Base-by-base conservation (phyloP, 2,329 filamentous ascomycete species). In the Myriosclerotinia curreyana region DNA sequence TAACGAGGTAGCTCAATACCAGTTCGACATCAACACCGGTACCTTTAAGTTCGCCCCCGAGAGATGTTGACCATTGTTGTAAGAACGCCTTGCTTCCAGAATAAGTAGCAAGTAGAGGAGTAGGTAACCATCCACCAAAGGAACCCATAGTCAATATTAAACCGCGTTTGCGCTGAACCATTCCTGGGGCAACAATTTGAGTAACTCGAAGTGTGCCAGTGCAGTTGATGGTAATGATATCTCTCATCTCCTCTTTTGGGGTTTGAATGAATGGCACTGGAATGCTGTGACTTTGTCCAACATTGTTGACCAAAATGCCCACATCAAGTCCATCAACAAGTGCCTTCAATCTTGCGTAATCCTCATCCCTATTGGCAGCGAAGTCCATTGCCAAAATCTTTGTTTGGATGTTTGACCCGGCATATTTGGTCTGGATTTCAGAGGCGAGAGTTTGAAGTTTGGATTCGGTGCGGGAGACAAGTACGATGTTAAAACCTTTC, bases 71-170 rank as follows among this genome's bases (percentile, higher is more conserved):
- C 95, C 95, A 99, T 74, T 96, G 89, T 79, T 98, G 94, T 56
- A 99, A 83, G 83, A 99, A 99, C 1, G 95, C 94, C 80, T 99
- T 99, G 85, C 90, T 95, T 69, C 95, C 95, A 52, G 91, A 96
- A 82, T 99, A 99, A 3, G 95, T 98, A 15, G 95, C 95, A 52
- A 99, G 84, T 62, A 95, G 87, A 7, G 96, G 93, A 0, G 92
- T 96, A 9, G 95, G 95, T 66, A 95, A 86, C 78, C 96, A 89
- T 70, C 95, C 96, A 67, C 90, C 95, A 75, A 98, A 96, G 14
- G 93, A 97, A 54, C 94, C 95, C 93, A 99, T 97, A 65, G 94
- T 99, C 63, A 99, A 81, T 73, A 99, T 92, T 44, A 99, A 82
- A 31, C 96, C 95, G 64, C 87, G 86, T 79, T 90, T 92, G 73